Conservation (phyloP, 148 eudicot genomes). For the Rheum nobile region DNA sequence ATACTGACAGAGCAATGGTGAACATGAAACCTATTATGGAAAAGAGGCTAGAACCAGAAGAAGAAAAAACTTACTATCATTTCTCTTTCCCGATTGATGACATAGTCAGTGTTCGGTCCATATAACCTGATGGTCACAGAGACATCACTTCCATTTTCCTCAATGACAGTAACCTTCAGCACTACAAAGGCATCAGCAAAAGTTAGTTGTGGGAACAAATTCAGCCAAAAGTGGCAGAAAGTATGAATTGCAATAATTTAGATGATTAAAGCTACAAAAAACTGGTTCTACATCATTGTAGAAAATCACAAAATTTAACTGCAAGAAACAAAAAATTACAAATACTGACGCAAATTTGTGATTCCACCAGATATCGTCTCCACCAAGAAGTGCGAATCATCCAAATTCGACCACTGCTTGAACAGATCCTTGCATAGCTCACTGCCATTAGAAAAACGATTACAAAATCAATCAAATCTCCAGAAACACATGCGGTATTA, state of each 20-base stretch:
- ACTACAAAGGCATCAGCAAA: conserved; percentile 35
- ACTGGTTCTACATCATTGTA: too few relatives aligned
- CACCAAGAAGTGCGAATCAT: conserved; percentile 41
- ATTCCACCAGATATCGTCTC: conserved; percentile 86
- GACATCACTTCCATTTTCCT: conserved; percentile 39
- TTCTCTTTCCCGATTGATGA: conserved; percentile 83
- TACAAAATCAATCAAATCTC: conserved; percentile 2
- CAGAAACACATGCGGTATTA: not conserved
- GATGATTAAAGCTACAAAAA: too few relatives aligned
- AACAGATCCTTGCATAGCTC: conserved; percentile 79
- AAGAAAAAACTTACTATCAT: conserved; percentile 35
- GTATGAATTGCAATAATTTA: not conserved
- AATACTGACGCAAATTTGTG: conserved; percentile 69
- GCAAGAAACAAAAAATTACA: not conserved
- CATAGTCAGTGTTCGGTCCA: conserved; percentile 95
- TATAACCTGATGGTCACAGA: conserved; percentile 62
- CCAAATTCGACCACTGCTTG: conserved; percentile 71
- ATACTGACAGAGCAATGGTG: not conserved
- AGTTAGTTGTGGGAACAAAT: not conserved
- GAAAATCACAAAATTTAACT: too few relatives aligned
- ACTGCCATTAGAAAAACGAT: conserved; percentile 30
- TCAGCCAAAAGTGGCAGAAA: not conserved
- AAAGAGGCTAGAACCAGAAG: not conserved
- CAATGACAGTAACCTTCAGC: conserved; percentile 72
- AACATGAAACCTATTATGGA: not conserved